Evolutionary conservation across 768 basidiomycete genomes (phyloP), one percentile per base, ranked within the genome.

Genomic region (Amanita jacksonii): DNA sequence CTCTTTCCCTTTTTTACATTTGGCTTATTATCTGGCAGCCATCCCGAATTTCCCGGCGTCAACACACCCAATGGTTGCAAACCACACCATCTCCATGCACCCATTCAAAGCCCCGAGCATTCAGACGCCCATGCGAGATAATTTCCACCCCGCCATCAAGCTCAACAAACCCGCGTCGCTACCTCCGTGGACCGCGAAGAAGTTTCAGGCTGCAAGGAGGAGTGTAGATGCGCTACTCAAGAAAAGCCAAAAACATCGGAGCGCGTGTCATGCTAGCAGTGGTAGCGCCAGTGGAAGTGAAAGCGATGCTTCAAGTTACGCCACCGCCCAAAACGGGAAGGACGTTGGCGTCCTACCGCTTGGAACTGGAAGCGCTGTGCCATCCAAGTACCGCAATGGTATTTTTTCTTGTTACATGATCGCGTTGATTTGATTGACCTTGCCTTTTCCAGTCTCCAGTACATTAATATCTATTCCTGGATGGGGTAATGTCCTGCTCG

Each of bases 321-420:
- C 15, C 23, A 18, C 20, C 27, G 19, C 12, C 9, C 32, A 15
- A 49, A 37, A 43, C 65, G 88, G 86, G 1, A 72, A 76, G 31
- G 73, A 85, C 38, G 73, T 97, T 6, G 62, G 61, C 7, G 65
- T 97, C 34, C 73, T 85, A 6, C 73, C 91, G 1, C 67, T 98
- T 5, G 94, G 94, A 2, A 97, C 94, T 0, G 86, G 87, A 2
- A 93, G 90, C 54, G 82, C 89, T 0, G 58, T 87, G 31, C 89
- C 93, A 1, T 81, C 73, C 30, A 87, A 81, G 58, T 89, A 89
- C 53, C 75, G 94, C 45, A 97, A 96, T 58, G 86, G 89, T 89
- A 40, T 24, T 28, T 46, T 24, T 15, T 27, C 12, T 25, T 10
- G 12, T 44, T 50, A 40, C 6, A 4, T 23, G 8, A 37, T 31